Conservation (phyloP, 2,329 filamentous ascomycete species). For the Colletotrichum musicola region DNA sequence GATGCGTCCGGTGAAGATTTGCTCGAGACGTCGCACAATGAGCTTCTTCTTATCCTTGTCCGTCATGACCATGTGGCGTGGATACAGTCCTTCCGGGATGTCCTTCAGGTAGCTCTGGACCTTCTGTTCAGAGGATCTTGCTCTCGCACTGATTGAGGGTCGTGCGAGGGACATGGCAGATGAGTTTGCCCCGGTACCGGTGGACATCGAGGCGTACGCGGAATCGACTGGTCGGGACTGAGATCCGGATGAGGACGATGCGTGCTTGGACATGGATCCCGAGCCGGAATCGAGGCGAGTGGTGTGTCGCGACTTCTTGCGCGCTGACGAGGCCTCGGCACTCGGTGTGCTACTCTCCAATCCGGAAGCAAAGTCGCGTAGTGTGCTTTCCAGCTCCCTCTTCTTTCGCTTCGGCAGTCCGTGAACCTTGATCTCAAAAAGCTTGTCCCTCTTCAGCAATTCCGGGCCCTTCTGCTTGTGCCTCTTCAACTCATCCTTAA, state of each 20-base stretch:
- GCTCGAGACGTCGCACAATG: conserved; percentile 81
- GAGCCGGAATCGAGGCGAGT: conserved; percentile 57
- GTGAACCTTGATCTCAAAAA: conserved; percentile 87
- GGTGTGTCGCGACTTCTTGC: conserved; percentile 57
- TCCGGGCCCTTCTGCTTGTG: conserved; percentile 77
- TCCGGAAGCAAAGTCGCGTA: conserved; percentile 76
- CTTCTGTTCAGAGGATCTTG: conserved; percentile 66
- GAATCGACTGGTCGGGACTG: conserved; percentile 69
- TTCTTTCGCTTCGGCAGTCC: conserved; percentile 79
- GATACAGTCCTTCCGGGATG: conserved; percentile 77
- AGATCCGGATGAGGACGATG: conserved; percentile 65
- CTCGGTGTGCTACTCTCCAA: conserved; percentile 46
- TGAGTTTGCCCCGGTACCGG: conserved; percentile 61
- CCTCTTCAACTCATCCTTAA: conserved; percentile 79
- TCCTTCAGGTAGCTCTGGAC: conserved; percentile 79
- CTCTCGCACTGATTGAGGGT: conserved; percentile 51
- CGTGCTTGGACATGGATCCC: conserved; percentile 62
- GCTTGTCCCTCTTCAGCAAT: conserved; percentile 78
- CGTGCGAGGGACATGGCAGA: conserved; percentile 55
- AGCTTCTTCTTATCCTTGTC: conserved; percentile 82
- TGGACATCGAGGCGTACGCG: conserved; percentile 77
- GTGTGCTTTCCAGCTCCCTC: conserved; percentile 78
- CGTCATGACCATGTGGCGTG: conserved; percentile 71
- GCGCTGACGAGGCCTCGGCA: conserved; percentile 64
- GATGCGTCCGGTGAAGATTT: conserved; percentile 82